A percentile compares a stretch with the other conserved stretches of the same genome.
Evolutionary conservation across 164 flowering plant species (phyloP).

Genomic region (Magnolia kwangsiensis): DNA sequence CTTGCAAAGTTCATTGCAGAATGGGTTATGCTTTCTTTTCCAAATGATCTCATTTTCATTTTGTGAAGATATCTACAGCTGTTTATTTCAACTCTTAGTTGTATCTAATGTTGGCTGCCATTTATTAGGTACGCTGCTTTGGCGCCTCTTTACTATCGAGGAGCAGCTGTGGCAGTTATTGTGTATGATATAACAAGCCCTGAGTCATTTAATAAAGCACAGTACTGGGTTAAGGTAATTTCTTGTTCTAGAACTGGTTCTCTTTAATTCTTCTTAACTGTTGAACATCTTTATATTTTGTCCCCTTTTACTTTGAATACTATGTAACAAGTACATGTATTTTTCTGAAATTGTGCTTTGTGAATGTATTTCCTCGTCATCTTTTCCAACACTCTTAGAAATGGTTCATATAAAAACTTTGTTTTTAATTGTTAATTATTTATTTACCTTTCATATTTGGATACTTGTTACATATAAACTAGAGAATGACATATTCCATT

Average conservation of each 20-base stretch:
- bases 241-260: background rate
- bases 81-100: conserved; percentile 1
- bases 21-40: background rate
- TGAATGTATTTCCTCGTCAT: too few species aligned
- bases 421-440: too few species aligned
- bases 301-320: too few species aligned
- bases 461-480: too few species aligned
- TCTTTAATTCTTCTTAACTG: background rate
- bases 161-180: conserved; percentile 95
- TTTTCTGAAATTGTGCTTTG: too few species aligned
- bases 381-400: too few species aligned
- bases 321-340: too few species aligned
- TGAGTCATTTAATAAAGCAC: conserved; percentile 87
- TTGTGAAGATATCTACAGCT: background rate
- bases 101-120: background rate
- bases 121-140: conserved; percentile 84
- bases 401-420: too few species aligned
- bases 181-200: conserved; percentile 93
- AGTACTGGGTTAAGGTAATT: conserved; percentile 95
- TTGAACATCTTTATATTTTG: too few species aligned
- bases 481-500: too few species aligned
- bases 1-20: background rate
- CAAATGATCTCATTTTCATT: background rate
- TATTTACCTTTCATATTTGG: too few species aligned
- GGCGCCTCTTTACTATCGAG: conserved; percentile 96